phyloP scores from a whole-genome alignment of 805 yeast genomes.

The Ogataea pignaliae region DNA sequence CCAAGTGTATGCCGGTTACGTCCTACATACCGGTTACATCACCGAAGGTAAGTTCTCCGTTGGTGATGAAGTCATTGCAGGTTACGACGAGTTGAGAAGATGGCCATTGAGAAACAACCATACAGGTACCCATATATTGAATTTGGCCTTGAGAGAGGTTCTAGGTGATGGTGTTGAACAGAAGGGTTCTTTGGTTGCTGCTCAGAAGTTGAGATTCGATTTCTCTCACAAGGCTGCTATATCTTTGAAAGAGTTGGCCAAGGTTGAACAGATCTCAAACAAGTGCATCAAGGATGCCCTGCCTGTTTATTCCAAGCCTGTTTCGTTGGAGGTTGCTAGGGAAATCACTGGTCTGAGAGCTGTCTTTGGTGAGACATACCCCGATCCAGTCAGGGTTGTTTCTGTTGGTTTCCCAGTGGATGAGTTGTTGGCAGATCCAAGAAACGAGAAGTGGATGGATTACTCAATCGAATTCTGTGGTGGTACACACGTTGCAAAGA shows the following conservation, averaged over 20 bases:
- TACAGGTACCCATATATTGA: conserved; percentile 95
- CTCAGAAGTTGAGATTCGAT: conserved; percentile 93
- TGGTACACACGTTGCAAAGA: conserved; percentile 93
- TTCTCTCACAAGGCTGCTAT: conserved; percentile 90
- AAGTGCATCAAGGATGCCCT: conserved; percentile 66
- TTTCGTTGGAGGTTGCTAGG: conserved; percentile 67
- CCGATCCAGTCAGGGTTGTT: conserved; percentile 98
- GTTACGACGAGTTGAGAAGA: conserved; percentile 90
- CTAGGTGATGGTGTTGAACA: conserved; percentile 89
- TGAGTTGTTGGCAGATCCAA: conserved; percentile 68
- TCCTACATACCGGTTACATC: conserved; percentile 86
- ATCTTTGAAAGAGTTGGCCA: conserved; percentile 60
- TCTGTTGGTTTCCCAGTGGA: conserved; percentile 91
- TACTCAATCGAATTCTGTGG: conserved; percentile 96
- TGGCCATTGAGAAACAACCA: conserved; percentile 97
- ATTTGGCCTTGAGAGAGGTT: conserved; percentile 80
- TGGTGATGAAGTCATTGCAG: conserved; percentile 72
- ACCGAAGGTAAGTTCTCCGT: conserved; percentile 71
- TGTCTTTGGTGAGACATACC: conserved; percentile 97
- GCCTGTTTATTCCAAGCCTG: conserved; percentile 79
- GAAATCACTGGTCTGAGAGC: conserved; percentile 87
- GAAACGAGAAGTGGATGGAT: conserved; percentile 67
- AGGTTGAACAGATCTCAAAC: conserved; percentile 73
- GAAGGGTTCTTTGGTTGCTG: conserved; percentile 94
- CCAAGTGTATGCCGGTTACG: conserved; percentile 90